Conservation (phyloP, 345 rosid species). For the Syzygium aqueum region DNA sequence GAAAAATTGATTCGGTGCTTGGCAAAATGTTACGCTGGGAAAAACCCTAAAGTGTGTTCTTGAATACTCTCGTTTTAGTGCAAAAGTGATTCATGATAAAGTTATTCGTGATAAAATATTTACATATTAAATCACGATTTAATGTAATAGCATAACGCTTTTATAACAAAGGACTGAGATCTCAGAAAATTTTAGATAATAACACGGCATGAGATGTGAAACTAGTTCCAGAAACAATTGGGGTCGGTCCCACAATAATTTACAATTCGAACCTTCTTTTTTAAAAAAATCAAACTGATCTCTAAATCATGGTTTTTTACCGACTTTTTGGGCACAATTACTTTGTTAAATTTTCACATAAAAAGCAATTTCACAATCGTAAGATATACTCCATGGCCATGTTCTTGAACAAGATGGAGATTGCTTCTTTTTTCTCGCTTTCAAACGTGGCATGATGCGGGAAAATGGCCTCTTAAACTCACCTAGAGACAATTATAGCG, state of each 20-base stretch:
- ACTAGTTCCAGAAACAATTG: background rate
- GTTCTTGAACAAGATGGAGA: background rate
- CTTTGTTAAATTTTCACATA: background rate
- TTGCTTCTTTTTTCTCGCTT: background rate
- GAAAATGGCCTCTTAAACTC: background rate
- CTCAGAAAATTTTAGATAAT: background rate
- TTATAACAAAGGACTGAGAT: accelerated
- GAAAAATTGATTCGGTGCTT: background rate
- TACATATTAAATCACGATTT: no score
- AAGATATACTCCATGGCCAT: background rate
- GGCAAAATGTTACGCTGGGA: background rate
- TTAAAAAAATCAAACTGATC: accelerated
- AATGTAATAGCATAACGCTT: background rate
- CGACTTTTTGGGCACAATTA: background rate
- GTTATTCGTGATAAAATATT: no score
- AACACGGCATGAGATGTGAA: background rate
- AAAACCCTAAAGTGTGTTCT: background rate
- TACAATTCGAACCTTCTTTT: background rate
- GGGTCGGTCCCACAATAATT: background rate
- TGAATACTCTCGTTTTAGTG: background rate
- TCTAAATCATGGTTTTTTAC: background rate
- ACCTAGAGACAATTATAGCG: background rate
- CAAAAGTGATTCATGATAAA: background rate
- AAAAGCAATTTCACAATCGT: background rate
- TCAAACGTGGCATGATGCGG: background rate